Base-by-base conservation (phyloP, 2,329 filamentous ascomycete species). In the Aspergillus melleus region DNA sequence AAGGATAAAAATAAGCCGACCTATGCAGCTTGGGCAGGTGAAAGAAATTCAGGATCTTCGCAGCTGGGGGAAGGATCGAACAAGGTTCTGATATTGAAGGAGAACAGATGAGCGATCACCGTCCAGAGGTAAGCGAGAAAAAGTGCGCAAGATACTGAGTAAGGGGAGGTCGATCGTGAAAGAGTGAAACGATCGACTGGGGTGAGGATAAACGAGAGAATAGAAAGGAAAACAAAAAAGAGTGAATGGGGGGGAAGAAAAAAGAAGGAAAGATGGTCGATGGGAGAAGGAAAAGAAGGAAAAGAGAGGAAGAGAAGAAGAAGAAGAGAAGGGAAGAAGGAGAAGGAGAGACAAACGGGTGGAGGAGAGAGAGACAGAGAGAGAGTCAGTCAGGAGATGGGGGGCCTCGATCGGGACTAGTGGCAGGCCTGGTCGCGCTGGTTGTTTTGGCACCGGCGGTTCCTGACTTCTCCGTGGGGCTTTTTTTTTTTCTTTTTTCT, bases 111-210 rank as follows among this genome's bases (percentile, higher is more conserved):
- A 61, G 60, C 54, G 57, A 54, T 65, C 64, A 67, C 65, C 63
- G 70, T 63, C 66, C 66, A 60, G 65, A 69, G 61, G 70, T 73
- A 77, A 74, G 72, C 69, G 72, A 69, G 72, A 68, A 73, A 73
- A 73, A 61, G 63, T 62, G 62, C 42, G 58, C 61, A 61, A 47
- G 59, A 62, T 55, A 73, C 44, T 47, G 44, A 47, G 44, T 19
- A 47, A 47, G 44, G 71, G 72, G 74, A 72, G 72, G 75, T 75
- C 71, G 73, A 77, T 79, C 79, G 78, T 81, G 73, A 83, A 82
- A 72, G 80, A 83, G 80, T 81, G 80, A 77, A 80, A 80, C 79
- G 76, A 76, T 67, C 74, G 68, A 76, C 74, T 66, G 66, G 66
- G 70, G 64, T 65, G 63, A 63, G 59, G 50, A 65, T 58, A 62